A percentile compares a stretch with the other conserved stretches of the same genome.
These are phyloP conservation scores for Darksidea phi DNA, from an alignment of 495 filamentous ascomycete genomes.

Conservation along the genomic window DNA sequence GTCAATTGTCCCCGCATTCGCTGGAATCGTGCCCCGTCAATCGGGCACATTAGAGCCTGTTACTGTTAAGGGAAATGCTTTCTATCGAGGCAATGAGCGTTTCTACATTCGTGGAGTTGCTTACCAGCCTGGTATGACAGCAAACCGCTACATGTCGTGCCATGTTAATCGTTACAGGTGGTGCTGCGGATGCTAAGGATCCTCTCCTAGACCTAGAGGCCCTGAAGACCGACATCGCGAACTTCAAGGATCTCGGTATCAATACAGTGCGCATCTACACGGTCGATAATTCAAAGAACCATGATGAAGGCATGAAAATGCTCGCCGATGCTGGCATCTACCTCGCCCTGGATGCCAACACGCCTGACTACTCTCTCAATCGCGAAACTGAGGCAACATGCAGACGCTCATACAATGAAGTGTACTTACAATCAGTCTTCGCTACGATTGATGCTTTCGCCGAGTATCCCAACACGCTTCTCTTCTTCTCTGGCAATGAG, in stretches of 20 bases:
- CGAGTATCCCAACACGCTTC: conserved; percentile 82
- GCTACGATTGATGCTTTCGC: conserved; percentile 85
- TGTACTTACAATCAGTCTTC: conserved; percentile 89
- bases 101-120: conserved; percentile 96
- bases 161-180: conserved; percentile 48
- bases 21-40: conserved; percentile 15
- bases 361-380: conserved; percentile 78
- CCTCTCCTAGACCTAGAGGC: conserved; percentile 68
- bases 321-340: conserved; percentile 64
- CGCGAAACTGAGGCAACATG: conserved; percentile 56
- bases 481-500: conserved; percentile 96
- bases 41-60: conserved; percentile 42
- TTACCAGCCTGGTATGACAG: conserved; percentile 71
- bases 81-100: conserved; percentile 75
- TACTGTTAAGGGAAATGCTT: conserved; percentile 58
- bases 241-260: conserved; percentile 83
- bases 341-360: conserved; percentile 80
- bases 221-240: conserved; percentile 78
- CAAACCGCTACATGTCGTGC: background rate
- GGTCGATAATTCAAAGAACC: conserved; percentile 78
- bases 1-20: conserved; percentile 19
- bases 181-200: conserved; percentile 72
- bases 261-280: conserved; percentile 94
- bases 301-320: conserved; percentile 55
- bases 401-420: conserved; percentile 76